Percentiles rank a stretch among this genome's conserved stretches.
Conservation (phyloP, 768 basidiomycete species). For the Rhodosporidiobolus sp. region DNA sequence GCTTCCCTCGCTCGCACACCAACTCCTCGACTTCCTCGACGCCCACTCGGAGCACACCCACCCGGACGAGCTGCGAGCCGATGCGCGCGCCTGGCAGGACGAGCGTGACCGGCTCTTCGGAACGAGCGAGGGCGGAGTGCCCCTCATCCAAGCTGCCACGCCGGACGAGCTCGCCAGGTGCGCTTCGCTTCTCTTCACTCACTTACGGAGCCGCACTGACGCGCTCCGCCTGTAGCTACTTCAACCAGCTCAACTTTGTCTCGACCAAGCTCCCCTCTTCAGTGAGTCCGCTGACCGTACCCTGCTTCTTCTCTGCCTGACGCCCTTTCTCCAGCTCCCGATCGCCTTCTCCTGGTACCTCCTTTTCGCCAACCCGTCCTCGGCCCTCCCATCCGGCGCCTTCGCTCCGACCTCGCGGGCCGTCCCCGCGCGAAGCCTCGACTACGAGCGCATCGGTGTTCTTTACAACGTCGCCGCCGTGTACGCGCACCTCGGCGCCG, state of each 20-base stretch:
- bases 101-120: not conserved
- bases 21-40: not conserved
- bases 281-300: constrained; percentile 53
- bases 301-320: constrained; percentile 1
- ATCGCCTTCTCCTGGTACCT: constrained; percentile 45
- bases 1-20: constrained; percentile 1
- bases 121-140: not conserved
- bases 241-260: constrained; percentile 80
- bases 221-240: constrained; percentile 61
- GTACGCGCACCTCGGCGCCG: constrained; percentile 73
- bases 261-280: constrained; percentile 79
- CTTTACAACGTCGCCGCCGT: constrained; percentile 83
- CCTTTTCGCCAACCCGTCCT: constrained; percentile 40
- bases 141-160: not conserved
- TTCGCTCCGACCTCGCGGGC: constrained; percentile 61
- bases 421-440: constrained; percentile 66
- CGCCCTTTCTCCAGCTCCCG: constrained; percentile 44
- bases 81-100: not conserved
- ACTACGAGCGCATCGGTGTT: constrained; percentile 72
- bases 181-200: not conserved
- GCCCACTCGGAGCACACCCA: not conserved
- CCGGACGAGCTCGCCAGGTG: constrained; percentile 1
- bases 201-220: not conserved
- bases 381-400: constrained; percentile 62
- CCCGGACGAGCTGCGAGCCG: constrained; percentile 5